These are phyloP conservation scores for Boletus putidus DNA, from an alignment of 1,284 basidiomycete species.

Conservation along the genomic window DNA sequence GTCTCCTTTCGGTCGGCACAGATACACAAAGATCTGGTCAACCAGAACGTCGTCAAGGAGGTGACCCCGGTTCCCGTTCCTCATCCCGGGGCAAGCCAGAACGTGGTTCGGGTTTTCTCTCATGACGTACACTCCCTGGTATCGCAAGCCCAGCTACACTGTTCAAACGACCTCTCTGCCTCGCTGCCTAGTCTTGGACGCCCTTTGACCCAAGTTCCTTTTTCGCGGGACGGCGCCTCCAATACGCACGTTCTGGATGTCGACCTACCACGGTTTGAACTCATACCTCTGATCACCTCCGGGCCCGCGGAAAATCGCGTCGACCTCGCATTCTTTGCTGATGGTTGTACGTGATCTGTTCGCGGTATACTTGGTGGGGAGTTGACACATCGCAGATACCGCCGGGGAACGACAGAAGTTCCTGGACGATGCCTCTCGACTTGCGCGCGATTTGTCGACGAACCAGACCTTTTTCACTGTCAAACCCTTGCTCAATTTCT, in stretches of 20 bases:
- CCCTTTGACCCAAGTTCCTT: constrained; percentile 13
- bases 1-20: constrained; percentile 26
- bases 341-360: constrained; percentile 65
- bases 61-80: constrained; percentile 20
- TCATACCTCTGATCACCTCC: constrained; percentile 60
- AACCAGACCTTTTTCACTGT: constrained; percentile 80
- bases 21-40: constrained; percentile 26
- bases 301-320: constrained; percentile 66
- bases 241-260: background rate
- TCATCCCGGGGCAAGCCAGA: constrained; percentile 2
- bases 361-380: background rate
- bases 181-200: background rate
- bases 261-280: constrained; percentile 49
- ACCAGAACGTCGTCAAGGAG: constrained; percentile 14
- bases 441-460: constrained; percentile 68
- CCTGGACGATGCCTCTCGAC: constrained; percentile 61
- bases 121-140: constrained; percentile 21
- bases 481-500: constrained; percentile 76
- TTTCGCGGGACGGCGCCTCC: constrained; percentile 9
- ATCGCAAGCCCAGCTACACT: constrained; percentile 28
- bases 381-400: constrained; percentile 50
- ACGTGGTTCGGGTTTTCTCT: constrained; percentile 27
- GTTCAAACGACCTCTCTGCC: constrained; percentile 28
- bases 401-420: constrained; percentile 63
- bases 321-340: constrained; percentile 78